These are phyloP conservation scores for Manihot esculenta DNA, from an alignment of 441 rosid species.

Conservation along the genomic window DNA sequence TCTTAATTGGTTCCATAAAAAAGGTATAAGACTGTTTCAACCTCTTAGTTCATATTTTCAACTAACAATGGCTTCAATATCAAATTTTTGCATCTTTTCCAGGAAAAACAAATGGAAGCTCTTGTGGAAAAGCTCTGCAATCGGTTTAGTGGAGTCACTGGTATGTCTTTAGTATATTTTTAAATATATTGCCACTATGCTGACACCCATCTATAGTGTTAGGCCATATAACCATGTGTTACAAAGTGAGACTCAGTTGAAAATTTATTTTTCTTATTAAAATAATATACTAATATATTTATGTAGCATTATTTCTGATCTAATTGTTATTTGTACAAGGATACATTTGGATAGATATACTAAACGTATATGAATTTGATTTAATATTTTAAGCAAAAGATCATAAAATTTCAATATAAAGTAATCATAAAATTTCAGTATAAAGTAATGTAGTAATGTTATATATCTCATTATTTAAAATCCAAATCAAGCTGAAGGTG, in stretches of 20 bases:
- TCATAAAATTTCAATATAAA: too few relatives aligned
- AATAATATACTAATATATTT: neutral
- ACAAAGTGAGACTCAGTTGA: neutral
- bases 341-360: too few relatives aligned
- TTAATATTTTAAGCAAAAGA: too few relatives aligned
- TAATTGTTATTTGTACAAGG: neutral
- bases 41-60: slow-evolving; percentile 20
- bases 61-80: neutral
- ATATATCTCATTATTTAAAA: too few relatives aligned
- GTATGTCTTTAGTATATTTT: slow-evolving; percentile 28
- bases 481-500: neutral
- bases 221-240: slow-evolving; percentile 6
- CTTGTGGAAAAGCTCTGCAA: slow-evolving; percentile 99
- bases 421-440: too few relatives aligned
- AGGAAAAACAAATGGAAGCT: slow-evolving; percentile 99
- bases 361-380: too few relatives aligned
- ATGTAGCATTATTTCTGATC: neutral
- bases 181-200: slow-evolving; percentile 2
- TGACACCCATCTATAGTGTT: slow-evolving; percentile 9
- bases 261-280: neutral
- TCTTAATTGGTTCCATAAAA: slow-evolving; percentile 93
- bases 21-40: slow-evolving; percentile 50
- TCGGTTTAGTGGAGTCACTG: slow-evolving; percentile 90
- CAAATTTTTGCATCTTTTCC: slow-evolving; percentile 25
- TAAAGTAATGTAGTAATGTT: too few relatives aligned